These are phyloP conservation scores for Barnettozyma siamensis DNA, from an alignment of 805 yeast species.

Conservation along the genomic window DNA sequence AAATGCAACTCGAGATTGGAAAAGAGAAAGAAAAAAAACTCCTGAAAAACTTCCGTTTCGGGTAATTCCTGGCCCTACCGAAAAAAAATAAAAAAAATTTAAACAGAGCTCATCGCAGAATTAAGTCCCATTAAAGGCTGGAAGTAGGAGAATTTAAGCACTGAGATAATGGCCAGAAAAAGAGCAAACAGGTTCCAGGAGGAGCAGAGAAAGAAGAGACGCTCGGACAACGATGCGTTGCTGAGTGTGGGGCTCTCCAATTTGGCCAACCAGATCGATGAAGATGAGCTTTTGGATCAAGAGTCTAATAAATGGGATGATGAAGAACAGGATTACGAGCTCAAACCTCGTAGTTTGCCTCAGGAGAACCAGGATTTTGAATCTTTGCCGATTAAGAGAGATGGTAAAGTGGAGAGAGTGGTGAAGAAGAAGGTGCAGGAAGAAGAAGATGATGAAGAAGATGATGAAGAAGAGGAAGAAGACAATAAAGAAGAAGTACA, in stretches of 20 bases:
- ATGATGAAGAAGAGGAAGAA: constrained; percentile 22
- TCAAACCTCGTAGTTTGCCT: constrained; percentile 54
- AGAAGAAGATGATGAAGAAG: constrained; percentile 15
- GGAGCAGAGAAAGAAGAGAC: constrained; percentile 23
- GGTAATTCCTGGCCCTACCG: constrained; percentile 11
- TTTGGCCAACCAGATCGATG: constrained; percentile 11
- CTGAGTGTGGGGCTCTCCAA: constrained; percentile 22
- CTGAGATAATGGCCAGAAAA: constrained; percentile 31
- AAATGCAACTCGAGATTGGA: neutral
- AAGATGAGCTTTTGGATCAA: constrained; percentile 8
- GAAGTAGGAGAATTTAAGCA: neutral
- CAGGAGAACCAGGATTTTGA: constrained; percentile 46
- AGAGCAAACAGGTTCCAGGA: constrained; percentile 32
- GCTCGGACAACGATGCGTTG: constrained; percentile 19
- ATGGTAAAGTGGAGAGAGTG: constrained; percentile 71
- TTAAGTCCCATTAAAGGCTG: neutral
- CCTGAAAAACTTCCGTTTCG: constrained; percentile 9
- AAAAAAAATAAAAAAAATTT: neutral
- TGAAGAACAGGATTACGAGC: constrained; percentile 76
- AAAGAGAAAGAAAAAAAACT: constrained; percentile 2
- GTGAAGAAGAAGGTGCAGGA: constrained; percentile 28
- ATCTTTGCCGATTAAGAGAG: constrained; percentile 74
- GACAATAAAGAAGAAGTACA: constrained; percentile 25
- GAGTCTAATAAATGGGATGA: constrained; percentile 45
- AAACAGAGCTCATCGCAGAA: constrained; percentile 7